Base-by-base conservation (phyloP, 768 basidiomycete genomes). In the Leccinum longicurvipes region DNA sequence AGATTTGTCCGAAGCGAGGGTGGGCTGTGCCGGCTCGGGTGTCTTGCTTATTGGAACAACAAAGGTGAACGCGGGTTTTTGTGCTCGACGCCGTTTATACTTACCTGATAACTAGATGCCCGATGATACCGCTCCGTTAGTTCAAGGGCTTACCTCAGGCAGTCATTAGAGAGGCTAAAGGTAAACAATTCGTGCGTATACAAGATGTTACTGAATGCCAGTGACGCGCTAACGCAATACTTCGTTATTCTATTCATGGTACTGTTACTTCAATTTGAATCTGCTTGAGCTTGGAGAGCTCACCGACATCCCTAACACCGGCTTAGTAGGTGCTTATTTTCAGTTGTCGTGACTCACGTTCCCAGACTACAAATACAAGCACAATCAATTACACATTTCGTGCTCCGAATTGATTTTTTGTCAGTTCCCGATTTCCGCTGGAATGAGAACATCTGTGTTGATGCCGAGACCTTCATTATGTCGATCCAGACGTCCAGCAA, bases 401-500 rank as follows among this genome's bases (percentile, higher is more conserved):
- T 98, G 15, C 81, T 99, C 14, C 86, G 92, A 31, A 87, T 98
- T 54, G 96, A 98, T 60, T 75, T 99, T 14, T 93, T 92, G 3
- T 94, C 98, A 67, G 84, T 85, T 3, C 95, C 97, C n/a, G 97
- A 98, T 68, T 99, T 98, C 83, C 83, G 88, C 45, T 99, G 97
- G 97, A 94, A 98, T 32, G 91, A 93, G 64, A 92, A 92, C 70
- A 83, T 94, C 6, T 96, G 98, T 61, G 91, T 93, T 4, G 72
- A 78, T 0, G 86, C 92, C 0, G 93, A 98, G 72, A 85, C 89
- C 0, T 99, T 99, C 80, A 82, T 89, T 70, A 93, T 99, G 63
- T 69, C 83, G 0, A 86, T 98, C 60, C 79, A 84, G 58, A 85
- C 84, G 1, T 98, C 98, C 80, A 98, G 98, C 82, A 99, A 98